Evolutionary conservation across 2,329 filamentous ascomycete species (phyloP), one percentile per base, ranked within the genome.

Genomic region (Ascochyta clinopodiicola): DNA sequence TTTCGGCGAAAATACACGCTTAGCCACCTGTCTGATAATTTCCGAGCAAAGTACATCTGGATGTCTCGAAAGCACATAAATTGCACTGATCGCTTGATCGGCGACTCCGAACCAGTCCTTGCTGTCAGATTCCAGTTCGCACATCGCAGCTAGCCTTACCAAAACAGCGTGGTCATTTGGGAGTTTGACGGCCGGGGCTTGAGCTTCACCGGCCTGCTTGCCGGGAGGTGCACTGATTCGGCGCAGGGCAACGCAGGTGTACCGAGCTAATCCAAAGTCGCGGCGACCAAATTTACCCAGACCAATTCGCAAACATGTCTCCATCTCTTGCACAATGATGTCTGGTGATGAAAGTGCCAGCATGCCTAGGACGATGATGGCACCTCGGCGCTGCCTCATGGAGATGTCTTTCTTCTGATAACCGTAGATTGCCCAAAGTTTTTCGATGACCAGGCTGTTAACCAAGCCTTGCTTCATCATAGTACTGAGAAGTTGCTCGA

Each of bases 311-410:
- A 99, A 81, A 85, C 97, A 96, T 0, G 90, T 89, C 75, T 98
- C 94, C 80, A 98, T 96, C 75, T 99, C 94, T 56, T 90, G 91
- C 13, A 97, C 89, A 2, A 96, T 91, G 57, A 99, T 95, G 61
- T 96, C 91, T 0, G 94, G 92, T 60, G 91, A 92, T 2, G 96
- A 95, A 2, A 95, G 88, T 4, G 94, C 93, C 48, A 99, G 84
- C 96, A 99, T 99, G 15, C 96, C 94, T 2, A 99, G 82, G 6
- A 98, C 91, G 61, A 99, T 98, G 72, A 99, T 98, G 44, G 95
- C 88, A 24, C 95, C 95, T 38, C 95, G 86, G 59, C 95, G 86
- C 75, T 98, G 95, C 2, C 88, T 94, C 67, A 88, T 89, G 0
- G 95, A 98, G 39, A 97, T 97, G 54, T 97, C 93, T 58, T 67